Evolutionary conservation across 2,329 filamentous ascomycete species (phyloP), one percentile per base, ranked within the genome.

Genomic region (Botrytis elliptica): DNA sequence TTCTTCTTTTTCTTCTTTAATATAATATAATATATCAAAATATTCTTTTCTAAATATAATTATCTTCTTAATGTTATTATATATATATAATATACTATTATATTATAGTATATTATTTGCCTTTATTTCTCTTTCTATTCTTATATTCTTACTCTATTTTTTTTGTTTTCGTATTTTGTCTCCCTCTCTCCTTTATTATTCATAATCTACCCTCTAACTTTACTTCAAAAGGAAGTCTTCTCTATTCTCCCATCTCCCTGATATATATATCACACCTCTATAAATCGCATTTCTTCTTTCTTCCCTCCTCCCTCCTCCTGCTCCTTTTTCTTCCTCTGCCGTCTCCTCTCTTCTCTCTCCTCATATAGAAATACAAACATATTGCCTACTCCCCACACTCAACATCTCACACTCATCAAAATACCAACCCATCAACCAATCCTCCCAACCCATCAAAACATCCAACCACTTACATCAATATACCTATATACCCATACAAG

Each of bases 21-120:
- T 2, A 29, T 33, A 3, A 33, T 33, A 33, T 40, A 10, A 40
- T 40, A 40, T 40, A 29, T 1, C 29, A 52, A 12, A 4, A 52
- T 6, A 4, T 14, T 3, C 1, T 2, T 25, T 5, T 5, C 46
- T 14, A 1, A 4, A 6, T n/a, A 14, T 52, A 2, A 52, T n/a
- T 14, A 3, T 6, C n/a, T 52, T n/a, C 25, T 14, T 14, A n/a
- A 25, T 4, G 2, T 6, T 25, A 14, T 52, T 52, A 6, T n/a
- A 14, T 14, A 5, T 5, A 14, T 52, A 25, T n/a, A 12, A 25
- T 25, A 2, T 52, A 10, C 12, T 14, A 1, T 52, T 7, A 0
- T 52, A 1, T n/a, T 16, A 25, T n/a, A 7, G 12, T n/a, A n/a
- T n/a, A n/a, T 52, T 0, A 5, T n/a, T 20, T n/a, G 6, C 20